Evolutionary conservation across 1,284 basidiomycete species (phyloP), one percentile per base, ranked within the genome.

Genomic region (Microbotryum lychnidis-dioicae): DNA sequence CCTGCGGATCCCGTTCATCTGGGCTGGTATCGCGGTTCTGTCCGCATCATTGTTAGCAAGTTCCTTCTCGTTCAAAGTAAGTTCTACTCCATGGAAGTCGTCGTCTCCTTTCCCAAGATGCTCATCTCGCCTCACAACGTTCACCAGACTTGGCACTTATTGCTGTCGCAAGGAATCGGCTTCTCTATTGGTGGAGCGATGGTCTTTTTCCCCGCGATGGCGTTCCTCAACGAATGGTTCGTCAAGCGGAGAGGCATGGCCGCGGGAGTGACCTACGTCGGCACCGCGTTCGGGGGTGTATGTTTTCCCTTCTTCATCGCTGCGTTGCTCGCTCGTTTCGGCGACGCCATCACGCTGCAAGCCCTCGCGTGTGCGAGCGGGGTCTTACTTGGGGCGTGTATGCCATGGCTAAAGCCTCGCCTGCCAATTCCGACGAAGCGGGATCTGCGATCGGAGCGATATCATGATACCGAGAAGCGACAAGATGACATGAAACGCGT

Each of bases 141-240:
- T 42, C 37, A 42, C 5, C 37, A 42, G 37, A 42, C 77, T 3
- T 63, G 63, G 46, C 62, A 72, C 8, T 71, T 79, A 0, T 56
- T 79, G 16, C 61, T 73, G 33, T 67, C 78, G 4, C 77, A 80
- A 70, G 78, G 77, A n/a, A 67, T 76, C 6, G 54, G 78, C 3
- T 79, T 78, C 60, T 75, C 73, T 6, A 60, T 78, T 44, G 77
- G 77, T 6, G 76, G 75, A 37, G 68, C 75, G 0, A 50, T 66
- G 48, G 61, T 59, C 21, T 66, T 42, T 14, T 42, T 16, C 16
- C 37, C 37, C 16, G 37, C 37, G 14, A 42, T 79, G 16, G 74
- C 72, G 16, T 78, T 74, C 63, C 67, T 80, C 59, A 73, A 75
- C 0, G 78, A 80, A 58, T 80, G 79, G 79, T 80, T 80, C 61